Evolutionary conservation across 805 yeast species (phyloP).

Genomic region (Blastobotrys attinorum): DNA sequence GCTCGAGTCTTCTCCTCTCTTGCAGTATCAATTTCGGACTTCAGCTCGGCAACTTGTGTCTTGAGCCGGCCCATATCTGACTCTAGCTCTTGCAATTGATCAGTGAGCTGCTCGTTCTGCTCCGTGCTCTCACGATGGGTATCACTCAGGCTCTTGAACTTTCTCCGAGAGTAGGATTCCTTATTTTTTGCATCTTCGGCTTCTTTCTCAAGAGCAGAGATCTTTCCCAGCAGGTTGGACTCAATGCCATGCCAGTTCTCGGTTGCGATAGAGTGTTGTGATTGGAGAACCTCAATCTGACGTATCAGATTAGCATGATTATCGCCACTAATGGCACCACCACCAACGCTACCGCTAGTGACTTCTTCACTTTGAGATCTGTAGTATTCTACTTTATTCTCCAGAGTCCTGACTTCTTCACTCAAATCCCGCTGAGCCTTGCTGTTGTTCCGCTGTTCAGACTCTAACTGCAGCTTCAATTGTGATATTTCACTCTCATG

Average conservation of each 20-base stretch:
- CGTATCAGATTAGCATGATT: slow-evolving; percentile 31
- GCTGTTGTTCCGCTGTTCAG: neutral
- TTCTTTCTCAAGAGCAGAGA: slow-evolving; percentile 28
- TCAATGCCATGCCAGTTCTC: slow-evolving; percentile 83
- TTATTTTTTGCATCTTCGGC: slow-evolving; percentile 13
- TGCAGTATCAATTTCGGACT: neutral
- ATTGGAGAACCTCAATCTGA: slow-evolving; percentile 51
- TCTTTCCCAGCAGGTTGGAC: slow-evolving; percentile 45
- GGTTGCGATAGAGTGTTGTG: slow-evolving; percentile 66
- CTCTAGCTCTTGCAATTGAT: slow-evolving; percentile 5
- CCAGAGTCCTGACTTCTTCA: slow-evolving; percentile 40
- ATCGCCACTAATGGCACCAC: slow-evolving; percentile 21
- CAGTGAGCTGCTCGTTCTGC: slow-evolving; percentile 8
- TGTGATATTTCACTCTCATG: slow-evolving; percentile 9
- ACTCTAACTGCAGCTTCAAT: slow-evolving; percentile 23
- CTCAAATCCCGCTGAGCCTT: slow-evolving; percentile 20
- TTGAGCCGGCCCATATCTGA: neutral
- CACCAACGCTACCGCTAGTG: slow-evolving; percentile 8
- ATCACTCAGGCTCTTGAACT: slow-evolving; percentile 10
- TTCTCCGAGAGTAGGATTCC: slow-evolving; percentile 14
- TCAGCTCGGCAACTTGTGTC: slow-evolving; percentile 1
- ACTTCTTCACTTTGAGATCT: slow-evolving; percentile 53
- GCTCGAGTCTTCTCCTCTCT: neutral
- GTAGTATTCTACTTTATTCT: slow-evolving; percentile 59
- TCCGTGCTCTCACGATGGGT: slow-evolving; percentile 2